Percentiles rank a stretch among this genome's conserved stretches.
Conservation (phyloP, 768 basidiomycete species). For the Lactarius evosmus region DNA sequence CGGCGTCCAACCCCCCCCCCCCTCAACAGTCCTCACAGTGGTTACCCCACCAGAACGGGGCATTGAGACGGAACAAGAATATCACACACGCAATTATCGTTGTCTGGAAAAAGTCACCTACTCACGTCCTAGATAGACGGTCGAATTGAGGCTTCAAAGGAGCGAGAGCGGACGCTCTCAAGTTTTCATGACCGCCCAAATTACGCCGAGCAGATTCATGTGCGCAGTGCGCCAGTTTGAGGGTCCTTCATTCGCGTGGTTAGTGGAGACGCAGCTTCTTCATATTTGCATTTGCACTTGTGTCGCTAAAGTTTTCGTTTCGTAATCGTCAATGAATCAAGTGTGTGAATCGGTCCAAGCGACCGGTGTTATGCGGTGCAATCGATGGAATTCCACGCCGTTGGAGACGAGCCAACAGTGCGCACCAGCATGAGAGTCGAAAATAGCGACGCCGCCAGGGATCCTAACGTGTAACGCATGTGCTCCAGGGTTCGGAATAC, state of each 20-base stretch:
- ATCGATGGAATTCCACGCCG: background rate
- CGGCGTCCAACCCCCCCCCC: background rate
- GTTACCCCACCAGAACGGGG: background rate
- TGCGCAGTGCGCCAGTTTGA: background rate
- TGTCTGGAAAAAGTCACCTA: background rate
- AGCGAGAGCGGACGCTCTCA: background rate
- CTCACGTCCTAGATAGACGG: background rate
- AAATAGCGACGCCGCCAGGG: background rate
- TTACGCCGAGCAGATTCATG: constrained; percentile 1
- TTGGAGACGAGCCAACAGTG: background rate
- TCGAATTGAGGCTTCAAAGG: background rate
- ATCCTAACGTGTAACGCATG: background rate
- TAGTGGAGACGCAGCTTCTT: background rate
- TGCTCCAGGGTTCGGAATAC: background rate
- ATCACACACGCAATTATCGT: background rate
- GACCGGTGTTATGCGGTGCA: background rate
- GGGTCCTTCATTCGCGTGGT: background rate
- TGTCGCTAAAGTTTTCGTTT: background rate
- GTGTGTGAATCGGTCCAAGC: background rate
- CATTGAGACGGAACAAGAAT: background rate
- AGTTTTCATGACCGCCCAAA: constrained; percentile 12
- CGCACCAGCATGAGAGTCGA: background rate
- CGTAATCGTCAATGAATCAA: background rate
- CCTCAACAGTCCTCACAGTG: background rate
- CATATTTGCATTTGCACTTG: background rate